Evolutionary conservation across 371 early-diverging fungal species (phyloP).

Genomic region (Rhizomucor pusillus): DNA sequence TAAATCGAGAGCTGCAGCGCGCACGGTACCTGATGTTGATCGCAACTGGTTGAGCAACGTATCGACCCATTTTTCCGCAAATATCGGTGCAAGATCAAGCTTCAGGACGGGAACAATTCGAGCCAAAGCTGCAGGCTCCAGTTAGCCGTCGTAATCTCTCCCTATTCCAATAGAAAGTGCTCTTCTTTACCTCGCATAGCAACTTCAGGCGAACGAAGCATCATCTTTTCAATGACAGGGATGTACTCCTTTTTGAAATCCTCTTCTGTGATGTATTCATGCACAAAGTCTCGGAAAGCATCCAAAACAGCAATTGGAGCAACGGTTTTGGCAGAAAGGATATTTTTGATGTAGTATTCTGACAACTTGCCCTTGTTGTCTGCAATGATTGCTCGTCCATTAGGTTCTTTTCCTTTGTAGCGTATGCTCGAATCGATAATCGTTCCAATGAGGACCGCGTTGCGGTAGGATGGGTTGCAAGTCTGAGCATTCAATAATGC

Average conservation of each 20-base stretch:
- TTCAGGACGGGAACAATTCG: conserved; percentile 47
- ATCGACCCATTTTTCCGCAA: conserved; percentile 64
- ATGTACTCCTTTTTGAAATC: conserved; percentile 50
- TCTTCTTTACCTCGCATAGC: conserved; percentile 61
- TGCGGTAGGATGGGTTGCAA: conserved; percentile 47
- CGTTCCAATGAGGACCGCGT: conserved; percentile 59
- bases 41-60: conserved; percentile 66
- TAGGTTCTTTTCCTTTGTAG: conserved; percentile 33
- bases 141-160: neutral
- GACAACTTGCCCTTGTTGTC: conserved; percentile 47
- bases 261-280: conserved; percentile 46
- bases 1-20: conserved; percentile 53
- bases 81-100: conserved; percentile 63
- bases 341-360: conserved; percentile 61
- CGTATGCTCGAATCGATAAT: conserved; percentile 57
- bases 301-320: conserved; percentile 51
- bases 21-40: conserved; percentile 62
- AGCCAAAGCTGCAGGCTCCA: conserved; percentile 40
- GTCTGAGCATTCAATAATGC: conserved; percentile 42
- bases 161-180: neutral
- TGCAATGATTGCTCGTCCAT: conserved; percentile 30
- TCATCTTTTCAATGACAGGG: conserved; percentile 67
- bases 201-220: conserved; percentile 88
- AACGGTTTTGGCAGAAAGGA: conserved; percentile 57
- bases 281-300: conserved; percentile 62